Evolutionary conservation across 108 stramenopile species (phyloP).

Genomic region (Bacterosira constricta): DNA sequence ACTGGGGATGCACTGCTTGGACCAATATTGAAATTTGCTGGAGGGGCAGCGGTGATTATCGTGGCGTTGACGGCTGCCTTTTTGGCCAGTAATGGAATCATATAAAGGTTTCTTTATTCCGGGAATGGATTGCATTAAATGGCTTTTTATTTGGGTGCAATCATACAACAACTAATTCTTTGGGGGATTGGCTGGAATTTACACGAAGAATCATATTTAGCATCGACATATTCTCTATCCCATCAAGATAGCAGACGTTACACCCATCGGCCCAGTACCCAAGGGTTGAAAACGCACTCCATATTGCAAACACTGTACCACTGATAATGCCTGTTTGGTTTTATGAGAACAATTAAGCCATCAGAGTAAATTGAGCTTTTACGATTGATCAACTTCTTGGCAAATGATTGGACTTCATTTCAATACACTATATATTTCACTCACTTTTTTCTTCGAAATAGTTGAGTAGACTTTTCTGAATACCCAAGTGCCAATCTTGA

Average conservation of each 20-base stretch:
- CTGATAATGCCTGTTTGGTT: background rate
- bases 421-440: too few species aligned
- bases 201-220: too few species aligned
- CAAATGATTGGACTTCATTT: too few species aligned
- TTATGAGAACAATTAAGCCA: background rate
- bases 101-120: too few species aligned
- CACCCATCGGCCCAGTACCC: background rate
- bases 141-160: too few species aligned
- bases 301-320: constrained; percentile 2
- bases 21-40: constrained; percentile 50
- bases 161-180: too few species aligned
- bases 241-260: background rate
- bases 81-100: constrained; percentile 34
- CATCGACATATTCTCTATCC: too few species aligned
- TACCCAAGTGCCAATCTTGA: constrained; percentile 28
- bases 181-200: too few species aligned
- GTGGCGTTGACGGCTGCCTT: constrained; percentile 28
- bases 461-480: background rate
- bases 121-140: too few species aligned
- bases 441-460: constrained; percentile 7
- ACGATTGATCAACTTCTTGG: too few species aligned
- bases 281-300: constrained; percentile 3
- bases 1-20: constrained; percentile 45
- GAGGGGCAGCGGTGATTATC: constrained; percentile 28
- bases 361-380: background rate